Evolutionary conservation across 306 rosid genomes (phyloP), one percentile per base, ranked within the genome.

Genomic region (Medicago arabica): DNA sequence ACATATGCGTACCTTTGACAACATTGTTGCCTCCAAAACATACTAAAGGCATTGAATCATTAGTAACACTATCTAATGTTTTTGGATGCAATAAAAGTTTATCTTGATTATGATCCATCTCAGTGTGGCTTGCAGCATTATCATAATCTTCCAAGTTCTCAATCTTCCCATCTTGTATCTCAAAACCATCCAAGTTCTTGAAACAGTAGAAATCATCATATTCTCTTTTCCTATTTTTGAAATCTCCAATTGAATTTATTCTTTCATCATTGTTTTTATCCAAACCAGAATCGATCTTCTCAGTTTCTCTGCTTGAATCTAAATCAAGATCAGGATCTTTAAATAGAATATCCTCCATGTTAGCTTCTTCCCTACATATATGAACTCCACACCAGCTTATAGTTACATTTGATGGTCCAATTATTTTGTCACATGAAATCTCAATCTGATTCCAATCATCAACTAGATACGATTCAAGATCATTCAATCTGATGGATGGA

Each of bases 391-490:
- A 43, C 39, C 13, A 67, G 55, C 72, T 67, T 25, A 67, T 9
- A 21, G 54, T 44, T 19, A 67, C 36, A 67, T 67, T 67, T 67
- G 39, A 4, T 44, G 72, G 38, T 13, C 19, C 72, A 67, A 1
- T 43, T 21, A 67, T 21, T 47, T 67, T 67, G 18, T 43, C 40
- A 67, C 38, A 67, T 12, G 72, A 67, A 44, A 67, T 67, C 55
- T 67, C 72, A 67, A 67, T 67, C 18, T 67, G 55, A 67, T 67
- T 67, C 72, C 55, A 67, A 47, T 67, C 55, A 13, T 67, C 12
- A 4, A 44, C 36, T 3, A 67, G 55, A 67, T 67, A 67, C 25
- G 57, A 19, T 14, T 67, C 55, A 44, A 43, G 55, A 44, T 67
- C 18, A 19, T 44, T 8, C 54, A 25, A 67, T 15, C 8, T n/a